Percentiles rank a stretch among this genome's conserved stretches.
phyloP scores from a whole-genome alignment of 2,329 filamentous ascomycete genomes.

The Aspergillus aculeatinus region DNA sequence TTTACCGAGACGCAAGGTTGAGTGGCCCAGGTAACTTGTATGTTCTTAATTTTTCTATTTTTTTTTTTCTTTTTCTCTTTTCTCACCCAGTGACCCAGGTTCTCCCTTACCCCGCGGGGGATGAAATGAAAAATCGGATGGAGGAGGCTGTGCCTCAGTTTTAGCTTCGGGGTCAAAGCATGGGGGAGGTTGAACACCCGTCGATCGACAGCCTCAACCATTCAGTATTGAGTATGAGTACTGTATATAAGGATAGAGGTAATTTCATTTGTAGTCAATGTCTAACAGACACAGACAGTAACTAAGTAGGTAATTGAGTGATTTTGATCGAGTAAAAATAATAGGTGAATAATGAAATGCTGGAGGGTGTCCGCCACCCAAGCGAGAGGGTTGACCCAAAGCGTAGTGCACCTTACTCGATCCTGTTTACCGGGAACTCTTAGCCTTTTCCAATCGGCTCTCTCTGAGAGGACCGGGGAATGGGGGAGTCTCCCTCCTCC shows the following conservation, averaged over 20 bases:
- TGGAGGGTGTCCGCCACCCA: background rate
- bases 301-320: too few relatives aligned
- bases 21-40: background rate
- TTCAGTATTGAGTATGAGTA: too few relatives aligned
- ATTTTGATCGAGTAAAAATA: too few relatives aligned
- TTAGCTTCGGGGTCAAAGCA: background rate
- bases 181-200: background rate
- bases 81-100: background rate
- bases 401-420: conserved; percentile 1
- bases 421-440: conserved; percentile 1
- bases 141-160: background rate
- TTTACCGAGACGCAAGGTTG: background rate
- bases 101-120: background rate
- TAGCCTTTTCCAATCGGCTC: conserved; percentile 2
- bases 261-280: too few relatives aligned
- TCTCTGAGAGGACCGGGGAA: background rate
- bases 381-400: background rate
- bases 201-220: too few relatives aligned
- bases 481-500: background rate
- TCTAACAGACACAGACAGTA: too few relatives aligned
- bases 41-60: background rate
- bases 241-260: too few relatives aligned
- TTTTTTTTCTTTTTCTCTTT: background rate
- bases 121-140: background rate
- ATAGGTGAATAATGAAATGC: background rate